phyloP scores from a whole-genome alignment of 2,329 filamentous ascomycete species.

The Aspergillus candidus region DNA sequence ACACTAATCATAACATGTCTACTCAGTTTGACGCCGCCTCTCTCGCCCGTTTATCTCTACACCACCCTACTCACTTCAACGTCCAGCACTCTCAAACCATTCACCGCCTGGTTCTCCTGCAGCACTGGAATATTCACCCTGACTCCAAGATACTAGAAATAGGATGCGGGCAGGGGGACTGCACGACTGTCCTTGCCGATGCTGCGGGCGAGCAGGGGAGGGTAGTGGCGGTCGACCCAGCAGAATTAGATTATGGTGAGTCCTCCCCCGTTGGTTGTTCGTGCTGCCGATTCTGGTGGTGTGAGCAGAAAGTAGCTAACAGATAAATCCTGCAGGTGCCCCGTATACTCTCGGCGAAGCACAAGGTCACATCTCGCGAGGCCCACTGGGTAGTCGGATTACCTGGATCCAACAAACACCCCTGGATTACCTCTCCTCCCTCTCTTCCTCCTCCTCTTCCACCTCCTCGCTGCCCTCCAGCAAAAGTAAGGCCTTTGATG shows the following conservation, averaged over 20 bases:
- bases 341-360: conserved; percentile 13
- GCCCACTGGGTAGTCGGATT: conserved; percentile 8
- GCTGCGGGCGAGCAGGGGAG: conserved; percentile 41
- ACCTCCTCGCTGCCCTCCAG: neutral
- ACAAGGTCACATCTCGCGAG: conserved; percentile 8
- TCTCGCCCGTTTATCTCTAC: no score
- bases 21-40: no score
- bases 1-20: no score
- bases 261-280: neutral
- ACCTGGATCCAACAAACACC: conserved; percentile 9
- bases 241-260: conserved; percentile 43
- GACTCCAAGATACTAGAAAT: conserved; percentile 48
- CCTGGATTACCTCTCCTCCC: conserved; percentile 21
- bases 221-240: conserved; percentile 51
- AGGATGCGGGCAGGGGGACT: conserved; percentile 56
- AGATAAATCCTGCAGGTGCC: conserved; percentile 7
- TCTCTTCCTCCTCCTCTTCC: conserved; percentile 2
- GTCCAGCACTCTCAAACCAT: no score
- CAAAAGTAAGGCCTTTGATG: conserved; percentile 28
- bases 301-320: neutral
- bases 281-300: no score
- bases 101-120: no score
- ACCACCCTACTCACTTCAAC: no score
- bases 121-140: no score
- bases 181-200: conserved; percentile 49